Conservation (phyloP, 768 basidiomycete species). For the Arthromyces matolae region DNA sequence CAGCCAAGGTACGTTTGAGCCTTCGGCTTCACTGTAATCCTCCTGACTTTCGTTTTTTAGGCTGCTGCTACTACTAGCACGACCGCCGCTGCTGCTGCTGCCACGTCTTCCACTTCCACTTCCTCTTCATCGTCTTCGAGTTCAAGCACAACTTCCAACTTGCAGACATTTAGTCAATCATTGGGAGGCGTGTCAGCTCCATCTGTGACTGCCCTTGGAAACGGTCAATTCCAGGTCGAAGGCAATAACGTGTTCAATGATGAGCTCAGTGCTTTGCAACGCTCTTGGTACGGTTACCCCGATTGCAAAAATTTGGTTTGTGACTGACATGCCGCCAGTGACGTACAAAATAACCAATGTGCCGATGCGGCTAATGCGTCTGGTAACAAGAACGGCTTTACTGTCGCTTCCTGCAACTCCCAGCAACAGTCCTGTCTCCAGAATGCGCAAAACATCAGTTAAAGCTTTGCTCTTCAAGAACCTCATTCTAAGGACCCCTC, state of each 20-base stretch:
- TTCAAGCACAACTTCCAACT: neutral
- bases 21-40: neutral
- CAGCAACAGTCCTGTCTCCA: constrained; percentile 43
- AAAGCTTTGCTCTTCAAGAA: neutral
- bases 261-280: constrained; percentile 38
- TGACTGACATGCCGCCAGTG: constrained; percentile 24
- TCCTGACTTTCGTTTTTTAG: too few species aligned
- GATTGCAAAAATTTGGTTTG: neutral
- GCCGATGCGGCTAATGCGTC: constrained; percentile 53
- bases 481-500: neutral
- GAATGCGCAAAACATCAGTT: constrained; percentile 8
- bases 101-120: constrained; percentile 3
- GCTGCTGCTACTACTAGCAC: constrained; percentile 9
- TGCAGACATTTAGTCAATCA: constrained; percentile 44
- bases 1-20: neutral
- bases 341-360: constrained; percentile 58
- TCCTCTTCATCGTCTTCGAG: constrained; percentile 2
- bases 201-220: constrained; percentile 35
- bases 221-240: constrained; percentile 46
- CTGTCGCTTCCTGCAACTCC: constrained; percentile 41
- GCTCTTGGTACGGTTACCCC: constrained; percentile 38
- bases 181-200: constrained; percentile 46
- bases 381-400: constrained; percentile 43
- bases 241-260: constrained; percentile 47
- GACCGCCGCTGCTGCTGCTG: constrained; percentile 11